phyloP scores from a whole-genome alignment of 2,329 filamentous ascomycete genomes.

The Botryotinia calthae region DNA sequence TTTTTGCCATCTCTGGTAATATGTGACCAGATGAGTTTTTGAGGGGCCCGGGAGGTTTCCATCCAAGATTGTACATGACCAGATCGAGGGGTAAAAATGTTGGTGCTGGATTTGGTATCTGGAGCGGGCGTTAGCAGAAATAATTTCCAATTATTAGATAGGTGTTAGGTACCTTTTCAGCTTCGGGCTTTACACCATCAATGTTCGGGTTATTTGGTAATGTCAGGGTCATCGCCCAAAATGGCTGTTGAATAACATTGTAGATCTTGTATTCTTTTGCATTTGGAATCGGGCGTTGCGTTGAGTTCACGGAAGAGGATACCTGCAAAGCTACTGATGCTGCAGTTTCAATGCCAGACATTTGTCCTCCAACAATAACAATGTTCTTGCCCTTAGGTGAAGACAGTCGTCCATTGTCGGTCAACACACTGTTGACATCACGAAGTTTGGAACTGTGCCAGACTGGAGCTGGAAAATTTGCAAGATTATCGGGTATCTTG shows the following conservation, averaged over 20 bases:
- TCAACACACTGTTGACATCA: constrained; percentile 50
- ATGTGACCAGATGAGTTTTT: constrained; percentile 65
- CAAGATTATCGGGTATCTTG: constrained; percentile 48
- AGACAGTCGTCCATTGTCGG: constrained; percentile 35
- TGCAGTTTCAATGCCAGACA: constrained; percentile 78
- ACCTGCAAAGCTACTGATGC: constrained; percentile 69
- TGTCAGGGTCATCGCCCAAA: constrained; percentile 67
- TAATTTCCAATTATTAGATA: not conserved
- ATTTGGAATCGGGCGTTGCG: constrained; percentile 45
- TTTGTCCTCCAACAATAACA: constrained; percentile 74
- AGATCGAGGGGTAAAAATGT: constrained; percentile 73
- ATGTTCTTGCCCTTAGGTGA: constrained; percentile 54
- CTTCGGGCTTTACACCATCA: constrained; percentile 19
- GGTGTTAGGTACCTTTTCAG: constrained; percentile 31
- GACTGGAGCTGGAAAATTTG: constrained; percentile 44
- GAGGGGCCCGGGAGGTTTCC: constrained; percentile 56
- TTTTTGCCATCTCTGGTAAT: constrained; percentile 53
- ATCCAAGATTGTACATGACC: constrained; percentile 65
- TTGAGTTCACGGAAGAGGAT: constrained; percentile 59
- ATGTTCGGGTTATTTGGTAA: constrained; percentile 33
- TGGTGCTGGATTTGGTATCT: constrained; percentile 45
- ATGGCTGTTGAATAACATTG: constrained; percentile 66
- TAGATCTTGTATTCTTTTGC: constrained; percentile 57
- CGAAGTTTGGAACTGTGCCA: constrained; percentile 69
- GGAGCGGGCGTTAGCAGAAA: constrained; percentile 37